Conservation (phyloP, 495 filamentous ascomycete species). For the Neurospora sp. region DNA sequence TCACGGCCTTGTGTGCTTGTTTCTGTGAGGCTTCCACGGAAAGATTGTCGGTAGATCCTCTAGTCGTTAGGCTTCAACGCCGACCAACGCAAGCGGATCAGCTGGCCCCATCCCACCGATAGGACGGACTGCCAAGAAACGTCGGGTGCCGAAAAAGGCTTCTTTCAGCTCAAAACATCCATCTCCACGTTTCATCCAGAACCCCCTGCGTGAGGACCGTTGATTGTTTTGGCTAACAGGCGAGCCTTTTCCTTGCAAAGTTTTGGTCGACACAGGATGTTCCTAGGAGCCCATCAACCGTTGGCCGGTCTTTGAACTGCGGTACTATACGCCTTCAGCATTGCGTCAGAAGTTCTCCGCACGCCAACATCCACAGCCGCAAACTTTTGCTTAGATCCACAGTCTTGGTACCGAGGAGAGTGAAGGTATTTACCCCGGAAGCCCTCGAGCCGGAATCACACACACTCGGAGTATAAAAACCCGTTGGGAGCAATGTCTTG, state of each 20-base stretch:
- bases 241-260: not conserved
- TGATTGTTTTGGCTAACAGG: not conserved
- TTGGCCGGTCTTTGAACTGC: not conserved
- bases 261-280: not conserved
- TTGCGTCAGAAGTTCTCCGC: not conserved
- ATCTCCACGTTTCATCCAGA: not conserved
- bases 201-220: not conserved
- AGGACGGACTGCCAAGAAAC: not conserved
- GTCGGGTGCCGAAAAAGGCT: not conserved
- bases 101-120: not conserved
- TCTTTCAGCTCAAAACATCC: not conserved
- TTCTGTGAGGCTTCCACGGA: not conserved
- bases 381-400: not conserved
- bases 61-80: not conserved
- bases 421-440: not conserved
- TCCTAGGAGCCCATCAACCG: not conserved
- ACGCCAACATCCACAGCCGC: not conserved
- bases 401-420: not conserved
- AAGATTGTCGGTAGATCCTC: not conserved
- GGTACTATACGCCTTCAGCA: not conserved
- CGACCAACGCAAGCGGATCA: not conserved
- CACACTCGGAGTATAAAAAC: not conserved
- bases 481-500: not conserved
- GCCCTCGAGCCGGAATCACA: not conserved
- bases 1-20: not conserved